phyloP scores from a whole-genome alignment of 768 basidiomycete species.

The Cyclocybe aegerita region DNA sequence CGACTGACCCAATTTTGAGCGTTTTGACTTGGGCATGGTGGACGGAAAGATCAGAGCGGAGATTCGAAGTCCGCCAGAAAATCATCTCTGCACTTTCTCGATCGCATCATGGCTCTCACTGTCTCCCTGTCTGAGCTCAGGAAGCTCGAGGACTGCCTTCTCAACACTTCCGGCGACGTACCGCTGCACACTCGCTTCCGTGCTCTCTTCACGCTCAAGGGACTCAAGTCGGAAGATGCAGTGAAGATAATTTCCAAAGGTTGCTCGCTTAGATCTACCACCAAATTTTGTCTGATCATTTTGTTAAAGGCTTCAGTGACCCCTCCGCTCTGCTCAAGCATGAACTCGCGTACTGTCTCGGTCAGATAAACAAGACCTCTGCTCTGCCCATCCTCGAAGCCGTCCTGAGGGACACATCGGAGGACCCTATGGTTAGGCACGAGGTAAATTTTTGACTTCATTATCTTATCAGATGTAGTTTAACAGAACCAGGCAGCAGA shows the following conservation, averaged over 20 bases:
- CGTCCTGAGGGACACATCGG: constrained; percentile 65
- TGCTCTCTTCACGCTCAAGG: constrained; percentile 90
- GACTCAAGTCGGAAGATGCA: constrained; percentile 74
- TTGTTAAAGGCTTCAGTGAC: constrained; percentile 71
- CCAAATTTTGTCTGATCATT: constrained; percentile 8
- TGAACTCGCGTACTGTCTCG: constrained; percentile 95
- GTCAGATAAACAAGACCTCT: constrained; percentile 74
- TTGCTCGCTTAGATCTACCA: constrained; percentile 20
- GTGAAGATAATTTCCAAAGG: constrained; percentile 87
- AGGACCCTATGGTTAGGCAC: constrained; percentile 97
- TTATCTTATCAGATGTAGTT: constrained; percentile 5
- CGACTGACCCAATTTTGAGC: constrained; percentile 79
- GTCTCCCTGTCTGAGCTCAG: constrained; percentile 55
- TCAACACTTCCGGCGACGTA: constrained; percentile 71
- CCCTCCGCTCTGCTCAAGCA: constrained; percentile 92
- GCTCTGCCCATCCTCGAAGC: constrained; percentile 80
- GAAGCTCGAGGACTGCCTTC: constrained; percentile 70
- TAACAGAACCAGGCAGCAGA: constrained; percentile 77
- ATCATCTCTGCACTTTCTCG: constrained; percentile 26
- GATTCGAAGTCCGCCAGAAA: constrained; percentile 53
- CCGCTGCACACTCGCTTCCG: constrained; percentile 87
- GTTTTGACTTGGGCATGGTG: constrained; percentile 87
- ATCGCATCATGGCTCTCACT: constrained; percentile 30
- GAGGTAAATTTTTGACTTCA: constrained; percentile 54
- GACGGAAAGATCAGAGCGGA: constrained; percentile 17